Evolutionary conservation across 306 rosid genomes (phyloP).

Genomic region (Lupinus albus): DNA sequence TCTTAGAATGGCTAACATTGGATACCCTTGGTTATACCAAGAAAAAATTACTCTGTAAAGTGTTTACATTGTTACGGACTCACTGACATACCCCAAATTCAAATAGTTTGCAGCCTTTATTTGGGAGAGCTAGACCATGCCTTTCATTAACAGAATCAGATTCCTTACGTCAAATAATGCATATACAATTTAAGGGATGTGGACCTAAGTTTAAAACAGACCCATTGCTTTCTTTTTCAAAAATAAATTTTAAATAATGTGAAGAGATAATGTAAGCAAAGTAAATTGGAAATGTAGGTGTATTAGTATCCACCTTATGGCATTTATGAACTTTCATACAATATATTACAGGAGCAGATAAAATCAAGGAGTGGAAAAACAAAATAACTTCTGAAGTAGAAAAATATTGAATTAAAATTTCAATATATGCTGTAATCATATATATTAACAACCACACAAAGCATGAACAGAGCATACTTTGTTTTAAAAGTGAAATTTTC

Average conservation of each 20-base stretch:
- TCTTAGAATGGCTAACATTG: conserved; percentile 1
- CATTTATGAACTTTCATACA: conserved; percentile 47
- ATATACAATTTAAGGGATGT: conserved; percentile 40
- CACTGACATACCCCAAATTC: too few species aligned
- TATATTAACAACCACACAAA: conserved; percentile 32
- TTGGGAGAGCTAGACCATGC: conserved; percentile 13
- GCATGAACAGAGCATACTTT: conserved; percentile 52
- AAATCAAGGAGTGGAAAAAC: too few species aligned
- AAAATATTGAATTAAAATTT: conserved; percentile 15
- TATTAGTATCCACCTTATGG: too few species aligned
- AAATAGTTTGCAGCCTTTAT: too few species aligned
- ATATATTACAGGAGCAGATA: conserved; percentile 38
- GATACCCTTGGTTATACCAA: too few species aligned
- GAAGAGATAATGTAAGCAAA: conserved; percentile 28
- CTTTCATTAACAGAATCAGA: conserved; percentile 37
- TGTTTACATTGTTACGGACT: too few species aligned
- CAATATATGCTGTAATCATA: not conserved
- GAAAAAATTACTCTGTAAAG: too few species aligned
- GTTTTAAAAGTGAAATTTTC: conserved; percentile 95
- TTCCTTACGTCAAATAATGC: conserved; percentile 47
- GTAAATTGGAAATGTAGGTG: conserved; percentile 39
- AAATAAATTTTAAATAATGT: conserved; percentile 6
- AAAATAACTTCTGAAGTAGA: conserved; percentile 30
- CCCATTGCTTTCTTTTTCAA: conserved; percentile 40
- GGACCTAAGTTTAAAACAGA: conserved; percentile 40